A percentile compares a stretch with the other conserved stretches of the same genome.
Conservation (phyloP, 768 basidiomycete genomes). For the Epithele typhae region DNA sequence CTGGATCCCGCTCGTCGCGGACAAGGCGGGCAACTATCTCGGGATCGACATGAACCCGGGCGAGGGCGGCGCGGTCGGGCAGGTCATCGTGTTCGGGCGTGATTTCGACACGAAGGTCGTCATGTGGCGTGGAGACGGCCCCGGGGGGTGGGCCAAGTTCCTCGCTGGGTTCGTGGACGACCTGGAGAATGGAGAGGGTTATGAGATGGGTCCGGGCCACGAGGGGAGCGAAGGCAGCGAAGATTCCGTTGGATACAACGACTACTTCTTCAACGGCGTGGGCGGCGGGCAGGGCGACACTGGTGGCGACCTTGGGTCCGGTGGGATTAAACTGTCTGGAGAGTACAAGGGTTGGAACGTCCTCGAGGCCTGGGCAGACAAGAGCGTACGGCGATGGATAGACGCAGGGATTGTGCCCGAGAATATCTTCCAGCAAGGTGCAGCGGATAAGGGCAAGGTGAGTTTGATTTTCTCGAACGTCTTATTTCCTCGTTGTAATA, state of each 20-base stretch:
- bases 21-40: slow-evolving; percentile 94
- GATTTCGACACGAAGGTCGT: slow-evolving; percentile 99
- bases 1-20: slow-evolving; percentile 94
- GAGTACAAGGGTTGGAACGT: slow-evolving; percentile 92
- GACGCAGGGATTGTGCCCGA: slow-evolving; percentile 67
- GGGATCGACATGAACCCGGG: slow-evolving; percentile 92
- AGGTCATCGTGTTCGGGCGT: slow-evolving; percentile 97
- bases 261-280: slow-evolving; percentile 80
- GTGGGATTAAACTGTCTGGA: slow-evolving; percentile 69
- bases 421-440: slow-evolving; percentile 24
- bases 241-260: slow-evolving; percentile 81
- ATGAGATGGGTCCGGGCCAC: slow-evolving; percentile 60
- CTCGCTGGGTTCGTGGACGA: slow-evolving; percentile 88
- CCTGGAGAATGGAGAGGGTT: slow-evolving; percentile 85
- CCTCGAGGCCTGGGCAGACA: slow-evolving; percentile 90
- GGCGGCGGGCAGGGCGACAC: slow-evolving; percentile 77
- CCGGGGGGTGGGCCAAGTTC: slow-evolving; percentile 94
- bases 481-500: slow-evolving; percentile 22
- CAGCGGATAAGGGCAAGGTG: slow-evolving; percentile 47
- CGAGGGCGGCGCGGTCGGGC: slow-evolving; percentile 71
- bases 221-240: slow-evolving; percentile 71
- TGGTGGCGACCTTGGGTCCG: slow-evolving; percentile 67
- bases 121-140: slow-evolving; percentile 87
- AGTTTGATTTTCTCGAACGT: slow-evolving; percentile 14
- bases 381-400: slow-evolving; percentile 83